These are phyloP conservation scores for Calocera cornea DNA, from an alignment of 768 basidiomycete species.

Conservation along the genomic window DNA sequence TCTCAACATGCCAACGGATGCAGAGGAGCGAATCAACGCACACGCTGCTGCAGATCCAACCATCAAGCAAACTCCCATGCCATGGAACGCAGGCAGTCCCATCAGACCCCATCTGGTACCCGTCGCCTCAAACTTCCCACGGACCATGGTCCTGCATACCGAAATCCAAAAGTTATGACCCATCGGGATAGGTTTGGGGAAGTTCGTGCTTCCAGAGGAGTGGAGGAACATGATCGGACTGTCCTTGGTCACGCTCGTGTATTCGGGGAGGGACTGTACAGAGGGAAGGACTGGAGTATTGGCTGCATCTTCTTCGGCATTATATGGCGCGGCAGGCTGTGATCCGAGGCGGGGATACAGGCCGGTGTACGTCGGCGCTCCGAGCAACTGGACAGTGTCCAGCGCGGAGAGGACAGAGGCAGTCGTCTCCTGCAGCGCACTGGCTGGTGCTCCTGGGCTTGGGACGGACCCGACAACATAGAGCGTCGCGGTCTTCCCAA, in stretches of 20 bases:
- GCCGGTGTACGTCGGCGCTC: not conserved
- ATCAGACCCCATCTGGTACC: not conserved
- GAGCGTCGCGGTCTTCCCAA: not conserved
- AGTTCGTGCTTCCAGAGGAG: not conserved
- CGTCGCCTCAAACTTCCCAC: not conserved
- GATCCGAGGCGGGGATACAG: not conserved
- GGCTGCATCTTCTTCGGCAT: not conserved
- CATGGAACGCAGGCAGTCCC: not conserved
- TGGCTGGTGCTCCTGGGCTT: not conserved
- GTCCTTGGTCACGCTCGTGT: not conserved
- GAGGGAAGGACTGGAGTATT: not conserved
- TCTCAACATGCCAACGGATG: too few species aligned
- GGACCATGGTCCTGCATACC: not conserved
- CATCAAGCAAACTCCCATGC: not conserved
- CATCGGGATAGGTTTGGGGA: not conserved
- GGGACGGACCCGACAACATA: not conserved
- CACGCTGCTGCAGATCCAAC: not conserved
- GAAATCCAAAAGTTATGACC: not conserved
- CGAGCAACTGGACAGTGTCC: not conserved
- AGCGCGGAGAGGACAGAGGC: not conserved
- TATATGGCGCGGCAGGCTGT: not conserved
- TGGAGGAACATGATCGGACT: not conserved
- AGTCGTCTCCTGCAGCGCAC: not conserved
- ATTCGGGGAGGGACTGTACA: not conserved
- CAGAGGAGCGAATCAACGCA: not conserved